phyloP scores from a whole-genome alignment of 108 stramenopile genomes.

The Epithemia pelagica region DNA sequence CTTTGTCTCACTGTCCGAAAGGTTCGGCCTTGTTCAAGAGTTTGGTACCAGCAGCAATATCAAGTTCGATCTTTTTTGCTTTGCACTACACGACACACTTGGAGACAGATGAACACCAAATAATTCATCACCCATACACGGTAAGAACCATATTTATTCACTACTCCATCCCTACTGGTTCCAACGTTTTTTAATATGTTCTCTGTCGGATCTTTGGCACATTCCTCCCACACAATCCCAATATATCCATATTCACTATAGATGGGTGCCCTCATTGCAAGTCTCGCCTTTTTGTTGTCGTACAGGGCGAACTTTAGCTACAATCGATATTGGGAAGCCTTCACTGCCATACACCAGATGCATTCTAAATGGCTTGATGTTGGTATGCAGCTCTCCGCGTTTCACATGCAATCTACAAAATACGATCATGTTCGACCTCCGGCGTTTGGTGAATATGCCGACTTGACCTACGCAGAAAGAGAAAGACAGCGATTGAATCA shows the following conservation, averaged over 20 bases:
- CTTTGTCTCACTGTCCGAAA: conserved; percentile 11
- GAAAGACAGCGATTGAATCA: conserved; percentile 13
- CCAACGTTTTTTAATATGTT: no score
- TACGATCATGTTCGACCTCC: conserved; percentile 51
- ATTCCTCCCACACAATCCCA: no score
- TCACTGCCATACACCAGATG: conserved; percentile 59
- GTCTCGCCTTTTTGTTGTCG: conserved; percentile 56
- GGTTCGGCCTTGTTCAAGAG: conserved; percentile 43
- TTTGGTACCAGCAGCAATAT: conserved; percentile 18
- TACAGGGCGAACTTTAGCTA: conserved; percentile 27
- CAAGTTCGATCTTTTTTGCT: conserved; percentile 15
- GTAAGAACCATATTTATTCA: no score
- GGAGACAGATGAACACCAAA: not conserved
- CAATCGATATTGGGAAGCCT: conserved; percentile 70
- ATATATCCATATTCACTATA: no score
- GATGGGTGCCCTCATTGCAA: conserved; percentile 48
- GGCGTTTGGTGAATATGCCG: conserved; percentile 53
- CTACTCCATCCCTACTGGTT: no score
- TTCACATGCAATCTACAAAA: conserved; percentile 20
- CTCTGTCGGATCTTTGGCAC: no score
- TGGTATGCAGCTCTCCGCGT: conserved; percentile 12
- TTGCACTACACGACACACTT: conserved; percentile 5
- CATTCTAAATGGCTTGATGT: conserved; percentile 70
- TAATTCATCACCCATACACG: conserved; percentile 45
- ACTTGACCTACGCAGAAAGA: conserved; percentile 10